phyloP scores from a whole-genome alignment of 108 stramenopile species.

The Epithemia pelagica region DNA sequence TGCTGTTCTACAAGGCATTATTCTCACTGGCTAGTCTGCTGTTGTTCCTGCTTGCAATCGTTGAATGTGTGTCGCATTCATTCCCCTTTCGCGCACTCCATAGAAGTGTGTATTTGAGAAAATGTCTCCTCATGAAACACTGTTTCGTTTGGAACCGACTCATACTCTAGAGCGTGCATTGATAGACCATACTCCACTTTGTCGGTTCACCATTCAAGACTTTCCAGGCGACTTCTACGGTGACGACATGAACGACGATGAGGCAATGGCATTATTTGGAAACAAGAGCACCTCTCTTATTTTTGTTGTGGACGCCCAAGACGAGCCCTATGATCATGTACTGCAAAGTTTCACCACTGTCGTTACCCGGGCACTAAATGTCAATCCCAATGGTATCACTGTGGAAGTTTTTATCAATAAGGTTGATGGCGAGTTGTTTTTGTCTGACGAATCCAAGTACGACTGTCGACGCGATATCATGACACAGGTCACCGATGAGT shows the following conservation, averaged over 20 bases:
- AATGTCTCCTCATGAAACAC: conserved; percentile 99
- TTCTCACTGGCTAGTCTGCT: no score
- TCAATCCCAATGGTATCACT: conserved; percentile 78
- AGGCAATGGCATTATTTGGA: conserved; percentile 16
- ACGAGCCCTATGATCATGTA: conserved; percentile 88
- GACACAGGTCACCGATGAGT: conserved; percentile 80
- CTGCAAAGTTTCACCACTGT: conserved; percentile 82
- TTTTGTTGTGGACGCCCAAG: conserved; percentile 87
- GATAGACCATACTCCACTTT: conserved; percentile 90
- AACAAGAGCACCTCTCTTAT: conserved; percentile 50
- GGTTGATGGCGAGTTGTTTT: conserved; percentile 97
- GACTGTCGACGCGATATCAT: conserved; percentile 92
- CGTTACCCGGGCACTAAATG: conserved; percentile 67
- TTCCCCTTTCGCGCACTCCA: no score
- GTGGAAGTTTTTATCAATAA: conserved; percentile 99
- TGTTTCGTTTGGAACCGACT: conserved; percentile 90
- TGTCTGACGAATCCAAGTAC: conserved; percentile 94
- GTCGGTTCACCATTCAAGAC: conserved; percentile 97
- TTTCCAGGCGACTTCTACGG: conserved; percentile 96
- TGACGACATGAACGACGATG: conserved; percentile 47
- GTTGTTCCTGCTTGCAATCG: no score
- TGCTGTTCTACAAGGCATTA: no score
- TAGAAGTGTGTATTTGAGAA: conserved; percentile 97
- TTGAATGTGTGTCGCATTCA: no score
- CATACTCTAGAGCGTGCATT: conserved; percentile 69